These are phyloP conservation scores for Mycena venus DNA, from an alignment of 768 basidiomycete genomes.

Conservation along the genomic window DNA sequence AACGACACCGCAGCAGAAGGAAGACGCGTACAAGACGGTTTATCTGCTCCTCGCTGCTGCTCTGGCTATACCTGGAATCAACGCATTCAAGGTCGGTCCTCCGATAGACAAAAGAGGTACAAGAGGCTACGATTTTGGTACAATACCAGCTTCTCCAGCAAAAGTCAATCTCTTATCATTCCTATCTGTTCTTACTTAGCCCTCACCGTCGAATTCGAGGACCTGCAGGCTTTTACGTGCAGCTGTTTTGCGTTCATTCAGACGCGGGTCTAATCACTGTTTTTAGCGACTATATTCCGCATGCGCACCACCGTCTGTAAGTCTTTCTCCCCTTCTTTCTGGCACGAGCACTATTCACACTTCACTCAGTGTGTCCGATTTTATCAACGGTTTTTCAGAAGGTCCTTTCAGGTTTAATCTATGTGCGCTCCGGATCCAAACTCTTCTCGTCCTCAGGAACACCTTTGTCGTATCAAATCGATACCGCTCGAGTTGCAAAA, in stretches of 20 bases:
- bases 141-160: neutral
- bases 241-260: neutral
- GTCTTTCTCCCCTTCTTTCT: neutral
- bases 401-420: neutral
- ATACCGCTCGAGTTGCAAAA: slow-evolving; percentile 17
- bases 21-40: slow-evolving; percentile 20
- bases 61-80: slow-evolving; percentile 25
- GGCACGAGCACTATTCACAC: neutral
- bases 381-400: slow-evolving; percentile 11
- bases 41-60: slow-evolving; percentile 14
- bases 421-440: neutral
- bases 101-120: slow-evolving; percentile 13
- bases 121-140: slow-evolving; percentile 32
- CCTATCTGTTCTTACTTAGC: too few relatives aligned
- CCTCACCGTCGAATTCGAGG: slow-evolving; percentile 30
- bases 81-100: slow-evolving; percentile 25
- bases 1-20: slow-evolving; percentile 19
- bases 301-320: slow-evolving; percentile 32
- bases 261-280: neutral
- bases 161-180: neutral
- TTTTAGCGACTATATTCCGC: slow-evolving; percentile 25
- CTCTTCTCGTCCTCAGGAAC: slow-evolving; percentile 7
- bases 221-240: slow-evolving; percentile 23
- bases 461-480: slow-evolving; percentile 30
- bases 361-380: slow-evolving; percentile 13